Base-by-base conservation (phyloP, 2,329 filamentous ascomycete genomes). In the Colletotrichum godetiae region DNA sequence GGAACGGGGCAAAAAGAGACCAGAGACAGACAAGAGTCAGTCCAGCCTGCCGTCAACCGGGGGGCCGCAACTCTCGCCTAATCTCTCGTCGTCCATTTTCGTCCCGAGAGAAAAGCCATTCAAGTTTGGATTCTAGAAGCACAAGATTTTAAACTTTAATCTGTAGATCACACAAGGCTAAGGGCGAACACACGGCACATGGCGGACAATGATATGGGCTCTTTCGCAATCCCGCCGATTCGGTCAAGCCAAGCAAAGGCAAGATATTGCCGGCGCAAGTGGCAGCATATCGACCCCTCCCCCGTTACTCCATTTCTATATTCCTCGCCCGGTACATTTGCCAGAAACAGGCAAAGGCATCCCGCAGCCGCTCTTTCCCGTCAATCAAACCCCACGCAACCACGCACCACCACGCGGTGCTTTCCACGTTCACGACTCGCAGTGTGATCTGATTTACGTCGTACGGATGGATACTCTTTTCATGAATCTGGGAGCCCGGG, bases 91-190 rank as follows among this genome's bases (percentile, higher is more conserved):
- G 15, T 27, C 42, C 33, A 22, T 60, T 37, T 13, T 42, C 62
- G 31, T 29, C 66, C 59, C 42, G 33, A 73, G 59, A 60, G 64
- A 57, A 46, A 52, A 2, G n/a, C 60, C 55, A 31, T 49, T 49
- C 19, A 10, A 19, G 42, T 19, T 22, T 22, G 19, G 42, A 49
- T 72, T 73, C 66, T 73, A 70, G 66, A 73, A 73, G 67, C 53
- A 63, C n/a, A 35, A 35, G 52, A 46, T 10, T 55, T 49, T 22
- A 59, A 64, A 69, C 59, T 64, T 53, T 69, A 46, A 42, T 7
- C 5, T 24, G 66, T 33, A 60, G 59, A 70, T 73, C 66, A 70
- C 46, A 64, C 66, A 49, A 31, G 6, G 66, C 70, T 59, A 35
- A 65, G 59, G 49, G 7, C 33, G n/a, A 22, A 22, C 46, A 55